phyloP scores from a whole-genome alignment of 805 yeast genomes.

The Trichomonascus vanleenenianus region DNA sequence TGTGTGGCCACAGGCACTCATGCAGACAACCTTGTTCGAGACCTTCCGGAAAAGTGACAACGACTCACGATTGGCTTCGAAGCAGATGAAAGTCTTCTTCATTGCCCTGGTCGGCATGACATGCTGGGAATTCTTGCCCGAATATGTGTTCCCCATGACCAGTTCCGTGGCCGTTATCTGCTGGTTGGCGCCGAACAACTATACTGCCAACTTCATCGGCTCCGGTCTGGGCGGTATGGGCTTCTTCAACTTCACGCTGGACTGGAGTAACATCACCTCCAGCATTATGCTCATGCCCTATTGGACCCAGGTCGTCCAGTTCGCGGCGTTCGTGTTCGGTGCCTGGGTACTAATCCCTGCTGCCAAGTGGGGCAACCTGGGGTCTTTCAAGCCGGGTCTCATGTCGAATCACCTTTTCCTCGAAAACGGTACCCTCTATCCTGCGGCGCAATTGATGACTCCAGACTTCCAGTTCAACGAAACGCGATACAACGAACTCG shows the following conservation, averaged over 20 bases:
- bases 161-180: constrained; percentile 8
- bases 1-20: constrained; percentile 13
- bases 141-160: constrained; percentile 10
- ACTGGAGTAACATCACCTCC: constrained; percentile 11
- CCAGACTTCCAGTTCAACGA: constrained; percentile 8
- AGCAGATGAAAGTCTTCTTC: constrained; percentile 12
- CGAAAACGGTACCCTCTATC: constrained; percentile 9
- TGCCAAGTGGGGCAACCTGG: constrained; percentile 10
- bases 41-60: constrained; percentile 7
- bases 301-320: constrained; percentile 12
- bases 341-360: constrained; percentile 12
- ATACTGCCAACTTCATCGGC: constrained; percentile 10
- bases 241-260: constrained; percentile 8
- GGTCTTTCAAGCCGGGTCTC: constrained; percentile 2
- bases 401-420: constrained; percentile 8
- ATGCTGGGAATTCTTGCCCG: constrained; percentile 11
- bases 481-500: constrained; percentile 9
- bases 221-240: constrained; percentile 14
- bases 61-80: constrained; percentile 9
- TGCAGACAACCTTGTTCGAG: constrained; percentile 12
- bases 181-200: constrained; percentile 11
- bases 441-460: constrained; percentile 6
- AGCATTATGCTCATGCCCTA: constrained; percentile 10
- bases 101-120: constrained; percentile 6
- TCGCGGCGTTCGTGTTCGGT: constrained; percentile 9